Percentiles rank a stretch among this genome's conserved stretches.
Evolutionary conservation across 2,329 filamentous ascomycete species (phyloP).

Genomic region (Ilyonectria mors-panacis): DNA sequence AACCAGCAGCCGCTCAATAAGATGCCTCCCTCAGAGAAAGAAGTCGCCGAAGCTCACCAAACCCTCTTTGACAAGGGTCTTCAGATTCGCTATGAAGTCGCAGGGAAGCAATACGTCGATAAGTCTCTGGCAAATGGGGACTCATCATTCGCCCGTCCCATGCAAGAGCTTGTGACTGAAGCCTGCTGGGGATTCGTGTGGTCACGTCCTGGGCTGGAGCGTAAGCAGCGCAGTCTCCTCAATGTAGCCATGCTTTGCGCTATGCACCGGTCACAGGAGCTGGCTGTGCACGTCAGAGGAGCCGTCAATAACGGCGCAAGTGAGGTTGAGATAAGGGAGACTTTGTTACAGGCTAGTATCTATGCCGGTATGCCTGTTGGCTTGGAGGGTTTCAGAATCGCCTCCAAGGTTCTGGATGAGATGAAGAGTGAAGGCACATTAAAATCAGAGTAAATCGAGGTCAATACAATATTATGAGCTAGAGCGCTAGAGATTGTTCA

Average conservation of each 20-base stretch:
- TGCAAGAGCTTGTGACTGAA: slow-evolving; percentile 32
- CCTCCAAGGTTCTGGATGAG: slow-evolving; percentile 18
- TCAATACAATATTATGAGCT: too few relatives aligned
- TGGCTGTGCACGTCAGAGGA: slow-evolving; percentile 23
- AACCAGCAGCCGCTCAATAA: background rate
- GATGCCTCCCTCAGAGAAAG: background rate
- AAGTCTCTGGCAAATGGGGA: slow-evolving; percentile 18
- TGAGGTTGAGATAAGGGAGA: slow-evolving; percentile 29
- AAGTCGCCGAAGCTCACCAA: slow-evolving; percentile 5
- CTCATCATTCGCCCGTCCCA: slow-evolving; percentile 22
- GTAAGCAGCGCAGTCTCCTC: slow-evolving; percentile 23
- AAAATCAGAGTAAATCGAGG: background rate
- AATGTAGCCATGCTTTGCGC: slow-evolving; percentile 30
- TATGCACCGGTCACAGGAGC: slow-evolving; percentile 21
- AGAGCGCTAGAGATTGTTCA: too few relatives aligned
- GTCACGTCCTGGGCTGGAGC: slow-evolving; percentile 27
- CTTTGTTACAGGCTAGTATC: slow-evolving; percentile 20
- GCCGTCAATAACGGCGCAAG: slow-evolving; percentile 25
- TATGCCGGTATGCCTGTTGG: slow-evolving; percentile 31
- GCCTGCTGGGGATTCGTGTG: slow-evolving; percentile 31
- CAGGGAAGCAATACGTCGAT: slow-evolving; percentile 21
- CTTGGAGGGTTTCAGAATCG: slow-evolving; percentile 27
- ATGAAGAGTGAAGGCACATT: background rate
- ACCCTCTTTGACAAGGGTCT: slow-evolving; percentile 21
- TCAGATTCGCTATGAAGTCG: slow-evolving; percentile 24